A percentile compares a stretch with the other conserved stretches of the same genome.
phyloP scores from a whole-genome alignment of 768 basidiomycete genomes.

The Daedaleopsis sinensis region DNA sequence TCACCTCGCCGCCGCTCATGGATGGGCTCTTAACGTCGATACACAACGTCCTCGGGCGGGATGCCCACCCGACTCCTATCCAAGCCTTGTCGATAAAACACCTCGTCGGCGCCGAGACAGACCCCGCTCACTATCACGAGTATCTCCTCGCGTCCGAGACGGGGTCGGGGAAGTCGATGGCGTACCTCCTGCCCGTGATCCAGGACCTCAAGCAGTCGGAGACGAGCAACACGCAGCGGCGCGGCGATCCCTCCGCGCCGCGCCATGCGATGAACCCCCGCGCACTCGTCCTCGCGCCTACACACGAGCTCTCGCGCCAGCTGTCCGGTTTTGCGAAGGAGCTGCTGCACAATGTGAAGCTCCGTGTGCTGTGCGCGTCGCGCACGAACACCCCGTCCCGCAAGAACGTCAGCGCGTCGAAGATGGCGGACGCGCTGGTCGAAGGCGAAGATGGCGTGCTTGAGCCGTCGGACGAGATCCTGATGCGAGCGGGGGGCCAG shows the following conservation, averaged over 20 bases:
- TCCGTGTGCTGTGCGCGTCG: slow-evolving; percentile 75
- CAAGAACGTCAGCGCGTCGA: slow-evolving; percentile 43
- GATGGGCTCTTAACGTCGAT: slow-evolving; percentile 64
- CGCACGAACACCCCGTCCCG: slow-evolving; percentile 50
- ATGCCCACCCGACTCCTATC: slow-evolving; percentile 72
- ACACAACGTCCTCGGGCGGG: slow-evolving; percentile 56
- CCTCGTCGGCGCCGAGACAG: slow-evolving; percentile 43
- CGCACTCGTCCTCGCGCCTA: slow-evolving; percentile 82
- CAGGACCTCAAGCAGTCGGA: slow-evolving; percentile 78
- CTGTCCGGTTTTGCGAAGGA: slow-evolving; percentile 74
- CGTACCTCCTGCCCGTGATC: slow-evolving; percentile 84
- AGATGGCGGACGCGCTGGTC: slow-evolving; percentile 45
- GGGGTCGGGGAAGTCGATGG: slow-evolving; percentile 90
- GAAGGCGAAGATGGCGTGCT: slow-evolving; percentile 27
- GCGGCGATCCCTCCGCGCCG: not conserved
- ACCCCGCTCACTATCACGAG: slow-evolving; percentile 43
- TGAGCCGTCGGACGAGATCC: slow-evolving; percentile 29
- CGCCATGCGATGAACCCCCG: slow-evolving; percentile 61
- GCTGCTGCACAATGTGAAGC: slow-evolving; percentile 72
- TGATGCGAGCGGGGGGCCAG: slow-evolving; percentile 19
- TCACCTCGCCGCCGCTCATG: slow-evolving; percentile 71
- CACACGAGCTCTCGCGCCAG: slow-evolving; percentile 88
- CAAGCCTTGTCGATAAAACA: slow-evolving; percentile 74
- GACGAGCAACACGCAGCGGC: slow-evolving; percentile 21
- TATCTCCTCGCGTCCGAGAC: slow-evolving; percentile 87